Base-by-base conservation (phyloP, 352 stramenopile genomes). In the Peronosclerospora sorghi region DNA sequence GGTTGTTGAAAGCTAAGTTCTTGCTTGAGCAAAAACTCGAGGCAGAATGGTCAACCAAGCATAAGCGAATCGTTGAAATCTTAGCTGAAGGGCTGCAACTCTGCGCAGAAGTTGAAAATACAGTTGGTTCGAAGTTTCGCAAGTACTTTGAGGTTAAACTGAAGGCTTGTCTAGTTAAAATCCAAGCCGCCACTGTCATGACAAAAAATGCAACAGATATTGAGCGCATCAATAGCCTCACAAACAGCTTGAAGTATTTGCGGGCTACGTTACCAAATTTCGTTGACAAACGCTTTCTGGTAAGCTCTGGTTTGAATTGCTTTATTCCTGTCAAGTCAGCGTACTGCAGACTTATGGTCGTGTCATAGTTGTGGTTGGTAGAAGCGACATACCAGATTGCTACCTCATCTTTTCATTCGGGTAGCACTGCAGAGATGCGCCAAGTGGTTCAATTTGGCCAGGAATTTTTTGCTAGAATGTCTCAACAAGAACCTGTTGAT, bases 351-450 rank as follows among this genome's bases (percentile, higher is more conserved):
- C 40, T 32, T 43, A 24, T 45, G 28, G 13, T 42, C 39, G 26
- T 49, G 29, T 41, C 5, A 13, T 7, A 88, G 76, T 48, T 79
- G 18, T 88, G 76, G 76, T 43, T 88, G 6, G 55, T 83, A 15
- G 71, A 83, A 35, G 38, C 82, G 24, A 72, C 67, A 5, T 83
- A 60, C 30, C 76, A 86, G 18, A 62, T 65, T 8, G 58, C 63
- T 4, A 67, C 68, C 1, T 70, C 56, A n/a, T 73, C 71, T 1
- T 59, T 68, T 30, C 48, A 66, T 6, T 54, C 60, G 17, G 32
- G 41, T 18, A 45, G 20, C 2, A 46, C 36, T 6, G 35, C 17
- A 14, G 72, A 75, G n/a, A 57, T 60, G 15, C 13, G 21, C 1
- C 57, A 69, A 19, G 42, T 73, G 12, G 51, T 85, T 18, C 39